phyloP scores from a whole-genome alignment of 2,329 filamentous ascomycete genomes.

The Pleoardoris graminearum region DNA sequence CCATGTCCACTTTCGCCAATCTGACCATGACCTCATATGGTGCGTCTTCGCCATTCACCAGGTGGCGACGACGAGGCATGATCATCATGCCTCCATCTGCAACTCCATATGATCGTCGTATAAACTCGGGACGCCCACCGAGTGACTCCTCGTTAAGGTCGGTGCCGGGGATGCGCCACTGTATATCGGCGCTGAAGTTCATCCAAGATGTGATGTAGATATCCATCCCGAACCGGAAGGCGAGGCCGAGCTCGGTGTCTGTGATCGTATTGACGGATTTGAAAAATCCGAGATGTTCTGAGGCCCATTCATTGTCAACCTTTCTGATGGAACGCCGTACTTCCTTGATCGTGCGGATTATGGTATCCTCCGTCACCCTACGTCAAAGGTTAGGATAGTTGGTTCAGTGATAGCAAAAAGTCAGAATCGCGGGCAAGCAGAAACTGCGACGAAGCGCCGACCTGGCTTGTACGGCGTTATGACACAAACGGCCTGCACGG shows the following conservation, averaged over 20 bases:
- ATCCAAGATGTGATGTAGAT: constrained; percentile 43
- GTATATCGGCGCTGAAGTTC: constrained; percentile 37
- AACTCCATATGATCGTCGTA: constrained; percentile 34
- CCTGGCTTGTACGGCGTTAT: too few species aligned
- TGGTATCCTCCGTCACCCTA: constrained; percentile 38
- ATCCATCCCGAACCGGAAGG: constrained; percentile 36
- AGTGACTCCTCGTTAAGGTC: constrained; percentile 26
- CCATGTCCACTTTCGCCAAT: constrained; percentile 41
- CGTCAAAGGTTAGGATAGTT: constrained; percentile 7
- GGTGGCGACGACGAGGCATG: constrained; percentile 33
- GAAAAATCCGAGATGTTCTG: constrained; percentile 36
- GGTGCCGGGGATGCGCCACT: constrained; percentile 42
- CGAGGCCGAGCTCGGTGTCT: constrained; percentile 36
- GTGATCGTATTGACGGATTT: constrained; percentile 32
- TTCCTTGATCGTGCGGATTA: constrained; percentile 30
- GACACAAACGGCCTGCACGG: too few species aligned
- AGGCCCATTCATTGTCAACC: constrained; percentile 39
- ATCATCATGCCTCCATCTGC: constrained; percentile 43
- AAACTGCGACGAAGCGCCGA: too few species aligned
- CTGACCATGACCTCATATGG: constrained; percentile 42
- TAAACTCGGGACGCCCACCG: constrained; percentile 38
- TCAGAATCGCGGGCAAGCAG: not conserved
- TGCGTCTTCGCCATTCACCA: constrained; percentile 28
- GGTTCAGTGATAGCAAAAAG: not conserved
- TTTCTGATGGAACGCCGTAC: constrained; percentile 33